A percentile compares a stretch with the other conserved stretches of the same genome.
phyloP scores from a whole-genome alignment of 306 rosid genomes.

The Gillenia trifoliata region DNA sequence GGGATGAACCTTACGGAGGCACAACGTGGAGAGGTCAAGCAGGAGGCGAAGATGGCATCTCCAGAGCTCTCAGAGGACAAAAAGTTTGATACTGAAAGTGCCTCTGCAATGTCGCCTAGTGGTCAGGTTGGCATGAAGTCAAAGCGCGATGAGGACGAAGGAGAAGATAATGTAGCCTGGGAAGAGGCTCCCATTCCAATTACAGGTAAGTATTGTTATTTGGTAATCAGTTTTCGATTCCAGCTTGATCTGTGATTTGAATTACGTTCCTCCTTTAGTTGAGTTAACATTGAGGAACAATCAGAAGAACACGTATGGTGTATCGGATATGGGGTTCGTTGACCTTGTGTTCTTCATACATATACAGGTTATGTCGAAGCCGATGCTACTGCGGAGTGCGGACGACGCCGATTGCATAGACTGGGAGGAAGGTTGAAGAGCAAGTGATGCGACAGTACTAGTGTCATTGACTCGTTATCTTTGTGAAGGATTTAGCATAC shows the following conservation, averaged over 20 bases:
- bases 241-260: background rate
- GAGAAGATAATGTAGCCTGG: conserved; percentile 68
- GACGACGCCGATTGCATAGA: conserved; percentile 63
- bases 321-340: background rate
- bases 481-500: background rate
- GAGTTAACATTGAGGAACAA: background rate
- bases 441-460: background rate
- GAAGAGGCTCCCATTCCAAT: conserved; percentile 63
- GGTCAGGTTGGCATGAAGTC: conserved; percentile 71
- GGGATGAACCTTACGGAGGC: conserved; percentile 88
- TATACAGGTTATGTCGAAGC: conserved; percentile 61
- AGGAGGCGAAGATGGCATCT: conserved; percentile 54
- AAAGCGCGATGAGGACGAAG: conserved; percentile 54
- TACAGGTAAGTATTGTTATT: conserved; percentile 40
- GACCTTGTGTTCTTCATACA: background rate
- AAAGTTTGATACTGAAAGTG: conserved; percentile 40
- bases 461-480: background rate
- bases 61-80: conserved; percentile 58
- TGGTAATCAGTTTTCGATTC: conserved; percentile 10
- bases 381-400: conserved; percentile 39
- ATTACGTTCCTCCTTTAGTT: background rate
- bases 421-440: conserved; percentile 83
- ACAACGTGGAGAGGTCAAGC: conserved; percentile 80
- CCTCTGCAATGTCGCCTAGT: conserved; percentile 32
- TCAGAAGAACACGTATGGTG: background rate